A percentile compares a stretch with the other conserved stretches of the same genome.
phyloP scores from a whole-genome alignment of 2,329 filamentous ascomycete genomes.

The Hymenoscyphus albidus region DNA sequence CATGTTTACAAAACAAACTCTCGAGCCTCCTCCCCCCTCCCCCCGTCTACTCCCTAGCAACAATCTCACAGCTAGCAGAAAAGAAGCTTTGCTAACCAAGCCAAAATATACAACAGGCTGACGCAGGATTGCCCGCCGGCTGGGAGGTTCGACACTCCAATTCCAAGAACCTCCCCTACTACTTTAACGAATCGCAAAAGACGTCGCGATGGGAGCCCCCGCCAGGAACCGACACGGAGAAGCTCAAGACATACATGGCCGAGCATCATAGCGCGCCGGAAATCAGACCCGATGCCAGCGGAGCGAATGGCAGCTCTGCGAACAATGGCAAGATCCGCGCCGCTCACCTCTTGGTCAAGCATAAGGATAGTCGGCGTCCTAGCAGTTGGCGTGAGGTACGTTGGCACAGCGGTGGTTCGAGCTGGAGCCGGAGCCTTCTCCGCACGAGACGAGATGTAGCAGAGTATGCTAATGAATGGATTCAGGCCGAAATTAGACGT shows the following conservation, averaged over 20 bases:
- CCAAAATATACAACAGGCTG: constrained; percentile 46
- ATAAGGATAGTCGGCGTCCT: constrained; percentile 79
- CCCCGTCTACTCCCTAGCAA: constrained; percentile 2
- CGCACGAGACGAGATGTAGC: neutral
- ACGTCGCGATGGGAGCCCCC: constrained; percentile 96
- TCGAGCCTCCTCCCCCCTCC: neutral
- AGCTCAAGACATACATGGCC: constrained; percentile 92
- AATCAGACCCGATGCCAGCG: constrained; percentile 37
- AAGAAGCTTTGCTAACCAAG: constrained; percentile 17
- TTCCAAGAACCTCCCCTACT: constrained; percentile 98
- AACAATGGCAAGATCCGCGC: constrained; percentile 84
- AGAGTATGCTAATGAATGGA: constrained; percentile 6
- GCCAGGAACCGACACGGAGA: constrained; percentile 79
- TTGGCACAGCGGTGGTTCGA: neutral
- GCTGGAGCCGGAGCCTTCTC: neutral
- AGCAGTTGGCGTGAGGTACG: constrained; percentile 83
- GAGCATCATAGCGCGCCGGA: constrained; percentile 67
- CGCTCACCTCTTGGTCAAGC: constrained; percentile 91
- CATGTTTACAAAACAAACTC: constrained; percentile 22
- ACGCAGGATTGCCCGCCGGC: constrained; percentile 75
- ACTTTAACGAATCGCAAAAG: constrained; percentile 86
- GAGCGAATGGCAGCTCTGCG: constrained; percentile 34
- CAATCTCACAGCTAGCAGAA: neutral
- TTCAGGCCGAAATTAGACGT: constrained; percentile 73
- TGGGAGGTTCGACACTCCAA: constrained; percentile 99